These are phyloP conservation scores for Cadophora luteo-olivacea DNA, from an alignment of 2,329 filamentous ascomycete genomes.

Conservation along the genomic window DNA sequence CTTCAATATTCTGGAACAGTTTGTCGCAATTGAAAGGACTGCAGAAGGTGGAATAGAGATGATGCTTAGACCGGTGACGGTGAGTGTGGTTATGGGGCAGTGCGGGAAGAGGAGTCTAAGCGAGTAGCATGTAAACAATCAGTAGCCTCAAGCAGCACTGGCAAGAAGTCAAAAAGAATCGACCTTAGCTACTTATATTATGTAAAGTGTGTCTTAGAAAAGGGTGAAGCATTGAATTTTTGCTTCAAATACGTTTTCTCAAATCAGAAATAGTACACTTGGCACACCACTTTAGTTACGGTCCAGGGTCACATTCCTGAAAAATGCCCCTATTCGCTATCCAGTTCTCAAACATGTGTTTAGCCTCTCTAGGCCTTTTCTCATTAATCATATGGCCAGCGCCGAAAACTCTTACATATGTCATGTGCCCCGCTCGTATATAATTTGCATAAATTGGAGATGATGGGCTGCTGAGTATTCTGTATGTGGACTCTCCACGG, in stretches of 20 bases:
- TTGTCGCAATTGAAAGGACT: too few species aligned
- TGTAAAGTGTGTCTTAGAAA: too few species aligned
- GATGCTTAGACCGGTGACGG: not conserved
- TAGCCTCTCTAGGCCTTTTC: constrained; percentile 35
- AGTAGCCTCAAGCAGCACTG: not conserved
- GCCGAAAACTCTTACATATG: constrained; percentile 33
- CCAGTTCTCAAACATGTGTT: constrained; percentile 35
- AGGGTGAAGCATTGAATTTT: too few species aligned
- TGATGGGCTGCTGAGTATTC: constrained; percentile 7
- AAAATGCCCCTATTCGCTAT: not conserved
- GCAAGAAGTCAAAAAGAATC: not conserved
- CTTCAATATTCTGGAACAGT: too few species aligned
- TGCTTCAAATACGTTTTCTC: too few species aligned
- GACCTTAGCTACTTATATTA: too few species aligned
- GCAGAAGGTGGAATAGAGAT: too few species aligned
- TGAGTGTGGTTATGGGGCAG: not conserved
- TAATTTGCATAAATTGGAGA: constrained; percentile 32
- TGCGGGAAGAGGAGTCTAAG: not conserved
- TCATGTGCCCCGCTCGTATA: constrained; percentile 31
- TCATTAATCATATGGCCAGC: constrained; percentile 39
- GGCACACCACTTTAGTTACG: too few species aligned
- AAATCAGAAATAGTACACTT: not conserved
- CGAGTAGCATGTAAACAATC: not conserved
- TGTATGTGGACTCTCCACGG: constrained; percentile 30
- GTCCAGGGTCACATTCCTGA: constrained; percentile 8